These are phyloP conservation scores for Colletotrichum neosansevieriae DNA, from an alignment of 2,329 filamentous ascomycete species.

Conservation along the genomic window DNA sequence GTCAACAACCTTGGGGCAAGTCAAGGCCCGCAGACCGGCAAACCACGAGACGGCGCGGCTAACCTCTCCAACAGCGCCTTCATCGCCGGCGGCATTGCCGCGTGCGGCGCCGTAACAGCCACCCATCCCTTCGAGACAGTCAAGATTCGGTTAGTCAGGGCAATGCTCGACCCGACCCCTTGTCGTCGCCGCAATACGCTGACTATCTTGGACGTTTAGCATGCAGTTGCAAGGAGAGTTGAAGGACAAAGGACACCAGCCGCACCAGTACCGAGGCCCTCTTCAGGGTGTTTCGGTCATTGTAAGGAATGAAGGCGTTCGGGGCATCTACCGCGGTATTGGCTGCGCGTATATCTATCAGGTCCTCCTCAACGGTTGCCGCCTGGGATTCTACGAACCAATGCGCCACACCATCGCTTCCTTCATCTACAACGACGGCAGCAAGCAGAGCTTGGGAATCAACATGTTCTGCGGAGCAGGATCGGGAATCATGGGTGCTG, in stretches of 20 bases:
- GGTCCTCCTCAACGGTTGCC: conserved; percentile 94
- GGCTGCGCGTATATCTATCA: conserved; percentile 97
- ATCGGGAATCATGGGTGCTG: conserved; percentile 91
- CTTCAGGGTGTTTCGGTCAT: conserved; percentile 93
- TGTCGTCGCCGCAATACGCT: conserved; percentile 37
- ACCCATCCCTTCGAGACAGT: conserved; percentile 99
- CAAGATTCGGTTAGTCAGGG: conserved; percentile 84
- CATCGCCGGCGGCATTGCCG: conserved; percentile 94
- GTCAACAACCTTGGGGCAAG: conserved; percentile 64
- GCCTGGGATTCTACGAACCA: conserved; percentile 97
- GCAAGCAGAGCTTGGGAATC: conserved; percentile 85
- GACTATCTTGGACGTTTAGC: conserved; percentile 56
- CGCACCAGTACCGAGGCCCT: conserved; percentile 90
- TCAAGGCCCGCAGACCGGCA: conserved; percentile 27
- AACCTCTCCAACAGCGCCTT: conserved; percentile 74
- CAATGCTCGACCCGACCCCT: conserved; percentile 7
- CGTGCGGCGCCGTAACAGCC: conserved; percentile 96
- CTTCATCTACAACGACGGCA: conserved; percentile 77
- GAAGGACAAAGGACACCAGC: conserved; percentile 85
- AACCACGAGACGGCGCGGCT: conserved; percentile 19
- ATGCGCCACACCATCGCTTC: conserved; percentile 79
- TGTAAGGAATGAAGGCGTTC: conserved; percentile 86
- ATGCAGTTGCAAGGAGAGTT: conserved; percentile 98
- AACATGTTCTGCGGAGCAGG: conserved; percentile 94
- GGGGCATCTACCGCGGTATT: conserved; percentile 88